A percentile compares a stretch with the other conserved stretches of the same genome.
phyloP scores from a whole-genome alignment of 2,329 filamentous ascomycete genomes.

The Rhexocercosporidium sp. region DNA sequence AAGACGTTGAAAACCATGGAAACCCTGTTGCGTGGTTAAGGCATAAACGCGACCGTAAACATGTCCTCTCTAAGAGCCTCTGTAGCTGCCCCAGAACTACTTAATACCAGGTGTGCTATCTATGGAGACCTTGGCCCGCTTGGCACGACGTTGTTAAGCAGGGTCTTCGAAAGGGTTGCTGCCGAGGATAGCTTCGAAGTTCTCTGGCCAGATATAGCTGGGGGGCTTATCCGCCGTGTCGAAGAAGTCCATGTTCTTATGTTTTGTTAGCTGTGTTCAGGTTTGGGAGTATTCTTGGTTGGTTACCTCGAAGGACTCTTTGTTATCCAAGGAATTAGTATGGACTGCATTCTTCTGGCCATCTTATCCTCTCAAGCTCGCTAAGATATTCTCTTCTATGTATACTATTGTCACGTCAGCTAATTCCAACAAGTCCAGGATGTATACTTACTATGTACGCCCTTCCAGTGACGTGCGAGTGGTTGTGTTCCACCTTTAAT shows the following conservation, averaged over 20 bases:
- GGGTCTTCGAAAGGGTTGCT: constrained; percentile 34
- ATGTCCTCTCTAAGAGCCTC: constrained; percentile 42
- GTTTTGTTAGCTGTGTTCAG: background rate
- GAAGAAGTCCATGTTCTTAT: constrained; percentile 39
- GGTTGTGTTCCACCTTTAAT: constrained; percentile 43
- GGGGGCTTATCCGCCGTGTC: constrained; percentile 29
- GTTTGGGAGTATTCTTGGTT: background rate
- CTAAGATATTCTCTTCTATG: constrained; percentile 30
- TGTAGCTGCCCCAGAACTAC: constrained; percentile 44
- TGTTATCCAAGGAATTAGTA: constrained; percentile 29
- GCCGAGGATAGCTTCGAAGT: constrained; percentile 32
- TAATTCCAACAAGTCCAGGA: background rate
- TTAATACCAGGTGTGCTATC: constrained; percentile 25
- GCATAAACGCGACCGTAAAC: constrained; percentile 54
- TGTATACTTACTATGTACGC: constrained; percentile 49
- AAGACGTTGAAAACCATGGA: constrained; percentile 59
- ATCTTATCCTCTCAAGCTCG: constrained; percentile 27
- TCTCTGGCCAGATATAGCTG: constrained; percentile 29
- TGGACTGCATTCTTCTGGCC: constrained; percentile 18
- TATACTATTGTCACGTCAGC: constrained; percentile 26
- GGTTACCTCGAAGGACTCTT: constrained; percentile 35
- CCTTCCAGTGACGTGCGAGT: constrained; percentile 54
- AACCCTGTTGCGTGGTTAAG: constrained; percentile 52
- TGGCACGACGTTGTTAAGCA: background rate
- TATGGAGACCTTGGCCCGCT: background rate